Percentiles rank a stretch among this genome's conserved stretches.
phyloP scores from a whole-genome alignment of 2,329 filamentous ascomycete species.

The Epichloe festucae region DNA sequence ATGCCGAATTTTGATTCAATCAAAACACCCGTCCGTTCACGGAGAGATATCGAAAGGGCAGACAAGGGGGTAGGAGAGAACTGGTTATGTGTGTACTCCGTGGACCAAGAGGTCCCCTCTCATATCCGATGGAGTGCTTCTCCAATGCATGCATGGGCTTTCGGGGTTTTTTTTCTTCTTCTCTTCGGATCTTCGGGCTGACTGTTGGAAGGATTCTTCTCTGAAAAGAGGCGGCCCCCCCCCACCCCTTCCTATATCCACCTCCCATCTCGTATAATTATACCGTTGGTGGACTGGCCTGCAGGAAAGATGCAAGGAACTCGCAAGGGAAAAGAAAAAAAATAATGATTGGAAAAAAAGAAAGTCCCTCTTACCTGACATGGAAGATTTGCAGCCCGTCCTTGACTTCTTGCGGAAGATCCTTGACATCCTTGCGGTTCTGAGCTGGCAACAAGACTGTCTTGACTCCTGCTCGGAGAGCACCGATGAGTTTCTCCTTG shows the following conservation, averaged over 20 bases:
- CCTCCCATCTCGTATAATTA: too few species aligned
- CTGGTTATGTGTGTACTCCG: too few species aligned
- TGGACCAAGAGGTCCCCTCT: too few species aligned
- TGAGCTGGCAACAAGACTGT: constrained; percentile 77
- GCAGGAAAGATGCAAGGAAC: neutral
- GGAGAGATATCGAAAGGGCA: neutral
- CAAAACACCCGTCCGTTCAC: neutral
- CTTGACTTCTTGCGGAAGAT: constrained; percentile 81
- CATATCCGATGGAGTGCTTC: too few species aligned
- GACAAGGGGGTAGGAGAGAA: too few species aligned
- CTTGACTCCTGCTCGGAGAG: constrained; percentile 84
- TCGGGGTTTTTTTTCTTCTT: too few species aligned
- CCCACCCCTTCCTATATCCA: too few species aligned
- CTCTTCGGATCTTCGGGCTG: too few species aligned
- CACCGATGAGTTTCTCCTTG: constrained; percentile 97
- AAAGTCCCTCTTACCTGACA: constrained; percentile 52
- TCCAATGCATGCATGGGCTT: too few species aligned
- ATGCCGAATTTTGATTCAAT: neutral
- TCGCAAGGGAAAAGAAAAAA: constrained; percentile 2
- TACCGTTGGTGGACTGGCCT: too few species aligned
- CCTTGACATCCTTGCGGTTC: constrained; percentile 85
- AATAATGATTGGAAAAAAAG: neutral
- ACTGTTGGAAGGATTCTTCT: too few species aligned
- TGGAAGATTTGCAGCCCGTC: constrained; percentile 78
- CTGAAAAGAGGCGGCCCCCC: too few species aligned